These are phyloP conservation scores for Alternaria viburni DNA, from an alignment of 2,329 filamentous ascomycete species.

Conservation along the genomic window DNA sequence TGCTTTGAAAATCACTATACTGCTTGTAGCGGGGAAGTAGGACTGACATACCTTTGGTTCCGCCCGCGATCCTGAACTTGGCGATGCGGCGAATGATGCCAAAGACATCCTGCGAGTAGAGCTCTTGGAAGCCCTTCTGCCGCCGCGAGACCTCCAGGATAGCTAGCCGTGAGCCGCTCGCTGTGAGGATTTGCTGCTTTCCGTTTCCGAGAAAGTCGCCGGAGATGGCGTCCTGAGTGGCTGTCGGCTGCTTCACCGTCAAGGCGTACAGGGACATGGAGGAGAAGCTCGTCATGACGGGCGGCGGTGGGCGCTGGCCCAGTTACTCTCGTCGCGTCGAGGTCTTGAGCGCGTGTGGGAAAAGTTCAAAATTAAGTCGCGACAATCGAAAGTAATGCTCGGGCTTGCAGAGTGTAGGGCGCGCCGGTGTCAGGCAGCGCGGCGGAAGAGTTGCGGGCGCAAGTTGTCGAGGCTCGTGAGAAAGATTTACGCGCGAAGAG, in stretches of 20 bases:
- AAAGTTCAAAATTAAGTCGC: background rate
- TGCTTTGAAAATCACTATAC: slow-evolving; percentile 58
- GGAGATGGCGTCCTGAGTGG: slow-evolving; percentile 86
- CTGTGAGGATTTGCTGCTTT: slow-evolving; percentile 96
- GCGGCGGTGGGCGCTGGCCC: slow-evolving; percentile 43
- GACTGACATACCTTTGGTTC: slow-evolving; percentile 82
- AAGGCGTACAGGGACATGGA: slow-evolving; percentile 99
- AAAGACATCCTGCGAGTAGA: slow-evolving; percentile 93
- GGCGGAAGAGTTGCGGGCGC: background rate
- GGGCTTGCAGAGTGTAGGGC: slow-evolving; percentile 1
- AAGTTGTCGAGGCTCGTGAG: slow-evolving; percentile 3
- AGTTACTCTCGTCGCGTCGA: slow-evolving; percentile 26
- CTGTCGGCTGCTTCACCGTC: slow-evolving; percentile 90
- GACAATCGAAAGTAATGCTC: background rate
- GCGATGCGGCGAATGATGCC: slow-evolving; percentile 91
- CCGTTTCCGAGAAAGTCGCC: slow-evolving; percentile 96
- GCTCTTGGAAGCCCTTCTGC: slow-evolving; percentile 82
- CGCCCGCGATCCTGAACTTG: slow-evolving; percentile 89
- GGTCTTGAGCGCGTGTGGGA: slow-evolving; percentile 1
- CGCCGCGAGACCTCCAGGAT: slow-evolving; percentile 85
- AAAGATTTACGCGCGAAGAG: slow-evolving; percentile 13
- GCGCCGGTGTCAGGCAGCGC: slow-evolving; percentile 9
- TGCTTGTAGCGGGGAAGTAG: slow-evolving; percentile 42
- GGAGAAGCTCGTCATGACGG: slow-evolving; percentile 91
- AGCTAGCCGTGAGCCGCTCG: slow-evolving; percentile 86